Base-by-base conservation (phyloP, 2,329 filamentous ascomycete species). In the Thelonectria olida region DNA sequence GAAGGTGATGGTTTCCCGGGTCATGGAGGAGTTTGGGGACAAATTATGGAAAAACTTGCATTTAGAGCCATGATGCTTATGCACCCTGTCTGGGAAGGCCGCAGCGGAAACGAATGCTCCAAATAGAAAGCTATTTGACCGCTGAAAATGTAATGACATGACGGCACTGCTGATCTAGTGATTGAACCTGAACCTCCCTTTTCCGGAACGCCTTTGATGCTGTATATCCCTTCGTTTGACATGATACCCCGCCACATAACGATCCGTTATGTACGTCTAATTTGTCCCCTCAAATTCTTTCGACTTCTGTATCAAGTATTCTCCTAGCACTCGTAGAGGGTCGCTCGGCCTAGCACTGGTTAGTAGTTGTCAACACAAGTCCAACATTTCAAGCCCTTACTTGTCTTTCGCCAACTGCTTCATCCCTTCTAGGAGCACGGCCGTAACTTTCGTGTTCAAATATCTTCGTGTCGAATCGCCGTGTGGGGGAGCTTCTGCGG, bases 391-490 rank as follows among this genome's bases (percentile, higher is more conserved):
- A 7, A 51, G 87, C 58, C 84, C 89, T 72, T 77, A 92, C 90
- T 90, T 86, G 41, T 92, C 88, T 67, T 86, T 88, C 5, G 89
- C 89, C 62, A 93, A 74, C 55, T 84, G 76, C 79, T 92, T 93
- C 89, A 93, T 91, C 22, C 90, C 91, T 70, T 93, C 90, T 38
- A 93, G 78, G 59, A 93, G 72, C 23, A 85, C 84, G 1, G 86
- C 86, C 0, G 90, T 91, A 39, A 93, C 85, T 69, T 88, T 91
- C 49, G 84, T 82, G 72, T 93, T 93, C 67, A 93, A 77, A 74
- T 92, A 93, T 69, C 87, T 84, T 44, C 91, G 85, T 5, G 88
- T 87, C 1, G 89, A 87, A 20, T 90, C 90, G 47, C 90, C 90
- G 70, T 92, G 88, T 1, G 84, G 77, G 2, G 85, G 82, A 13